These are phyloP conservation scores for Stentor roeselii DNA, from an alignment of 73 alveolate species.

Conservation along the genomic window DNA sequence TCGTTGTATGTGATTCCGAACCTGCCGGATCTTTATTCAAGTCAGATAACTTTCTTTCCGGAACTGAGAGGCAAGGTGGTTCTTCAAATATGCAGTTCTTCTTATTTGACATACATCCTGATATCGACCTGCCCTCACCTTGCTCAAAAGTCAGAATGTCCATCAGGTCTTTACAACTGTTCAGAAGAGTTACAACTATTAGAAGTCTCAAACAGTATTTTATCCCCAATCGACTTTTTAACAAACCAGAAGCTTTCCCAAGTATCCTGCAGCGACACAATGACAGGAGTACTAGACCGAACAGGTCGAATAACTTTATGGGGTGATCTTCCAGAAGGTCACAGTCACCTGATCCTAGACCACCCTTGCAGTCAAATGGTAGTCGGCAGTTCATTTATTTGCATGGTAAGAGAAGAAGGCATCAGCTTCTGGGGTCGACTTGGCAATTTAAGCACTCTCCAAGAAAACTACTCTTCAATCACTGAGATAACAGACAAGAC, in stretches of 20 bases:
- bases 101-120: neutral
- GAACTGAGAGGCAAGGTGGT: neutral
- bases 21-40: neutral
- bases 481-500: neutral
- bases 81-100: neutral
- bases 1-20: neutral
- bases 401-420: neutral
- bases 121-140: neutral
- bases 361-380: neutral
- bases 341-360: neutral
- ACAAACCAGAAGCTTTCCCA: neutral
- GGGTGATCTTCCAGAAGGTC: neutral
- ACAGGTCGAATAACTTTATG: neutral
- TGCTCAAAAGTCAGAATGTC: neutral
- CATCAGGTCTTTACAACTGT: neutral
- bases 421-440: neutral
- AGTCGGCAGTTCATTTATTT: neutral
- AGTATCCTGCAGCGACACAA: neutral
- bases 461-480: neutral
- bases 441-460: neutral
- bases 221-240: neutral
- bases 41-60: neutral
- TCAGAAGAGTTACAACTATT: neutral
- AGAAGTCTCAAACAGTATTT: neutral
- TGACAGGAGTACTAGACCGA: neutral